Evolutionary conservation across 2,329 filamentous ascomycete species (phyloP).

Genomic region (Boeremia lycopersici): DNA sequence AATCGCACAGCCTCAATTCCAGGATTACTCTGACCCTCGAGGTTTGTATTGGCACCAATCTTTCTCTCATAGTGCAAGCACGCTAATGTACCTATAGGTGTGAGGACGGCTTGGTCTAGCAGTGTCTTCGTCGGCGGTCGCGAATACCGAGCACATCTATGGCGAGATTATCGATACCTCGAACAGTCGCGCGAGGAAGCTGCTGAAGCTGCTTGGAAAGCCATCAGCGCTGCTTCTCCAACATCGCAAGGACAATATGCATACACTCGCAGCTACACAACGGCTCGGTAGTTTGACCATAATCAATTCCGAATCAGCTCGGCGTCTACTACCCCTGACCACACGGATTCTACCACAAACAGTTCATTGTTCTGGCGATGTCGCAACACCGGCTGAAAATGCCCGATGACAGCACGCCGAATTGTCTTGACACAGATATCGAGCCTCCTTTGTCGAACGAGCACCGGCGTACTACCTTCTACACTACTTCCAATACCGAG

Average conservation of each 20-base stretch:
- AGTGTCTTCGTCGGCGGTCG: slow-evolving; percentile 43
- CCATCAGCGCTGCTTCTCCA: slow-evolving; percentile 23
- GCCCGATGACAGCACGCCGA: too few species aligned
- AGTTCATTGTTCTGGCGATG: too few species aligned
- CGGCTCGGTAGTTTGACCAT: slow-evolving; percentile 24
- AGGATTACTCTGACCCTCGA: slow-evolving; percentile 47
- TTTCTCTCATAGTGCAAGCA: neutral
- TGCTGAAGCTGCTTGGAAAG: slow-evolving; percentile 44
- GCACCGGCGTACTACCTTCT: too few species aligned
- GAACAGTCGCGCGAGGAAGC: slow-evolving; percentile 47
- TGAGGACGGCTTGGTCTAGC: slow-evolving; percentile 46
- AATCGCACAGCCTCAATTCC: slow-evolving; percentile 45
- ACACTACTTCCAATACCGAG: too few species aligned
- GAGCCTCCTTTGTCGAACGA: too few species aligned
- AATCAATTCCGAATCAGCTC: neutral
- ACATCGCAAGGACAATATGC: slow-evolving; percentile 26
- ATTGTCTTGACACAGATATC: too few species aligned
- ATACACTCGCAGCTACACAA: slow-evolving; percentile 27
- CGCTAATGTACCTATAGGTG: slow-evolving; percentile 33
- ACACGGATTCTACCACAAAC: too few species aligned
- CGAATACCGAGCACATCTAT: slow-evolving; percentile 43
- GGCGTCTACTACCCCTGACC: neutral
- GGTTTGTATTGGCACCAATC: slow-evolving; percentile 26
- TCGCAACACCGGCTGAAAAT: too few species aligned
- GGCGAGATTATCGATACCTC: slow-evolving; percentile 46